Conservation (phyloP, 2,329 filamentous ascomycete species). For the Pseudogymnoascus sp. region DNA sequence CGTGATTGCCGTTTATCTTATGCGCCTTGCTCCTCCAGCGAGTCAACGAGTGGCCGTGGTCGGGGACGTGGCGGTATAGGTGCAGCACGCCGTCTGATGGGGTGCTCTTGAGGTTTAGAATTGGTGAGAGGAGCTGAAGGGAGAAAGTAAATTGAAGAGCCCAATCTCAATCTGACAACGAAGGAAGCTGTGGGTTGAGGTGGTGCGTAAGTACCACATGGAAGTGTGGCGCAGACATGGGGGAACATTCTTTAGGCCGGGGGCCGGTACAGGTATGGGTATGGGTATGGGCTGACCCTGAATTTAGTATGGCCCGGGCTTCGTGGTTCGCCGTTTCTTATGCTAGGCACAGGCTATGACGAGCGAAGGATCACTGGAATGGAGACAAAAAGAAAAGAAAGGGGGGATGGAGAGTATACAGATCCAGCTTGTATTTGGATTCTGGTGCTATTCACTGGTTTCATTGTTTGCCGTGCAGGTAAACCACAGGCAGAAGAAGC, state of each 20-base stretch:
- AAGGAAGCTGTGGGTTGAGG: conserved; percentile 2
- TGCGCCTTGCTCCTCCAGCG: background rate
- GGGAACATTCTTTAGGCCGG: background rate
- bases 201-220: conserved; percentile 1
- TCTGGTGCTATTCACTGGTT: background rate
- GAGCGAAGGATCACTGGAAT: background rate
- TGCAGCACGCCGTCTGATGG: background rate
- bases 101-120: background rate
- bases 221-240: conserved; percentile 2
- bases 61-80: background rate
- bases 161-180: background rate
- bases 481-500: background rate
- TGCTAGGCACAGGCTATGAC: background rate
- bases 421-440: background rate
- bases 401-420: background rate
- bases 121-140: background rate
- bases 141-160: background rate
- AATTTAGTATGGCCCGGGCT: background rate
- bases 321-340: background rate
- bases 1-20: background rate
- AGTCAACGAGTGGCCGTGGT: background rate
- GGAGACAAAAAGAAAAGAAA: background rate
- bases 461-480: background rate
- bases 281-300: background rate
- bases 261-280: no score